Percentiles rank a stretch among this genome's conserved stretches.
Evolutionary conservation across 2,329 filamentous ascomycete genomes (phyloP).

Genomic region (Clarireedia monteithiana): DNA sequence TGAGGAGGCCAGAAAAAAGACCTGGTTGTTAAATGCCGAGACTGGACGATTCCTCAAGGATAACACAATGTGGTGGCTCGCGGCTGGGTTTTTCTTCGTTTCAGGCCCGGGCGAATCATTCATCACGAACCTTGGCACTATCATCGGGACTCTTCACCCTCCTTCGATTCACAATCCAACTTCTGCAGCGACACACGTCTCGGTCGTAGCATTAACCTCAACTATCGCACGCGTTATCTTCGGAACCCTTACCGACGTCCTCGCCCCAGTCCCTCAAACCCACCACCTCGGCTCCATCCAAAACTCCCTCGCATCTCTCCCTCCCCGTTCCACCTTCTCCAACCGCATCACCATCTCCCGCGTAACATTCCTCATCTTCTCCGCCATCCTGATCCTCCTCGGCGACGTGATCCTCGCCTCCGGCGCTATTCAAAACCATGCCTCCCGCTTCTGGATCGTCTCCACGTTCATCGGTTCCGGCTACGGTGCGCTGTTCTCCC

Average conservation of each 20-base stretch:
- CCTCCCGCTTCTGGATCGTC: conserved; percentile 76
- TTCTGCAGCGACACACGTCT: conserved; percentile 78
- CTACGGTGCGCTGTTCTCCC: conserved; percentile 84
- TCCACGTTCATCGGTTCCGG: conserved; percentile 80
- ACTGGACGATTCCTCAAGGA: conserved; percentile 79
- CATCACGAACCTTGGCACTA: conserved; percentile 92
- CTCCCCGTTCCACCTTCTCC: conserved; percentile 19
- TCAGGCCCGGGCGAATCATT: conserved; percentile 80
- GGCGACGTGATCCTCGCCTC: conserved; percentile 74
- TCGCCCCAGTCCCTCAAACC: conserved; percentile 54
- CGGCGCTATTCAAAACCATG: conserved; percentile 65
- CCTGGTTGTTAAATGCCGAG: conserved; percentile 85
- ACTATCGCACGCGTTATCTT: conserved; percentile 87
- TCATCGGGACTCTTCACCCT: conserved; percentile 77
- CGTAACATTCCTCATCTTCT: conserved; percentile 69
- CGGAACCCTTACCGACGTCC: conserved; percentile 78
- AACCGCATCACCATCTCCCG: conserved; percentile 59
- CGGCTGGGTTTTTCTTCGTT: conserved; percentile 83
- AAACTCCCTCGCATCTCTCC: conserved; percentile 31
- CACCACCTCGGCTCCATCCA: conserved; percentile 21
- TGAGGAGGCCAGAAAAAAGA: conserved; percentile 62
- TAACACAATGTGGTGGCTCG: conserved; percentile 92
- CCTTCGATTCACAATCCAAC: conserved; percentile 44
- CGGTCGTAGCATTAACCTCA: conserved; percentile 82
- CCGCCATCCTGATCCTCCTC: conserved; percentile 63